Conservation (phyloP, 23 red algal genomes). For the Gracilaria domingensis region DNA sequence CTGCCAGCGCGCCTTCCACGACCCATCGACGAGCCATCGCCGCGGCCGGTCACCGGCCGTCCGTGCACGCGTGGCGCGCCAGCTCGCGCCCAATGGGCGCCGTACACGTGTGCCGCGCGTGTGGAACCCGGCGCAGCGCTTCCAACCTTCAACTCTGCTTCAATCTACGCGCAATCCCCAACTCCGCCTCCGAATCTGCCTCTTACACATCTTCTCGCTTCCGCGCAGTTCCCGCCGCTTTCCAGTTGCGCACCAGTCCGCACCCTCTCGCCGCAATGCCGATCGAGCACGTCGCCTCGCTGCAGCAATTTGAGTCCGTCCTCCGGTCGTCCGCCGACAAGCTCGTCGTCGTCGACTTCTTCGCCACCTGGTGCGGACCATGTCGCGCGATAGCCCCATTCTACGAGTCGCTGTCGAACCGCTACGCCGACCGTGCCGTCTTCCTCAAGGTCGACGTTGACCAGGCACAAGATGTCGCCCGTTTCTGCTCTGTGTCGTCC, state of each 20-base stretch:
- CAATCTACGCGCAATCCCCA: too few relatives aligned
- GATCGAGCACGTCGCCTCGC: constrained; percentile 43
- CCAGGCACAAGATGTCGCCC: constrained; percentile 75
- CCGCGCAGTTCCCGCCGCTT: too few relatives aligned
- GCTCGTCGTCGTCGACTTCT: constrained; percentile 95
- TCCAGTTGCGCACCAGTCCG: too few relatives aligned
- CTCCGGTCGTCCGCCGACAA: constrained; percentile 59
- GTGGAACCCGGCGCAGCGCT: not conserved
- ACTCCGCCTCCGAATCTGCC: too few relatives aligned
- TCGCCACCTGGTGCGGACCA: constrained; percentile 95
- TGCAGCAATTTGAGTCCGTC: constrained; percentile 58
- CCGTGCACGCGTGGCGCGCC: not conserved
- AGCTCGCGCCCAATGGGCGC: not conserved
- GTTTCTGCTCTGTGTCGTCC: constrained; percentile 77
- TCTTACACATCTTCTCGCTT: too few relatives aligned
- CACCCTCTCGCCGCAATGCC: constrained; percentile 40
- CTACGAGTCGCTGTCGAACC: constrained; percentile 72
- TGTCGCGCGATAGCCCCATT: constrained; percentile 89
- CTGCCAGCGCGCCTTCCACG: too few relatives aligned
- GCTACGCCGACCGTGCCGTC: constrained; percentile 66
- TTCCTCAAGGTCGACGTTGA: constrained; percentile 99
- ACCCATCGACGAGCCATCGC: too few relatives aligned
- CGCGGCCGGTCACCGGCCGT: too few relatives aligned
- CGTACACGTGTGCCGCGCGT: not conserved
- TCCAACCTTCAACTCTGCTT: too few relatives aligned